These are phyloP conservation scores for Scytalidium sp. DNA, from an alignment of 2,329 filamentous ascomycete genomes.

Conservation along the genomic window DNA sequence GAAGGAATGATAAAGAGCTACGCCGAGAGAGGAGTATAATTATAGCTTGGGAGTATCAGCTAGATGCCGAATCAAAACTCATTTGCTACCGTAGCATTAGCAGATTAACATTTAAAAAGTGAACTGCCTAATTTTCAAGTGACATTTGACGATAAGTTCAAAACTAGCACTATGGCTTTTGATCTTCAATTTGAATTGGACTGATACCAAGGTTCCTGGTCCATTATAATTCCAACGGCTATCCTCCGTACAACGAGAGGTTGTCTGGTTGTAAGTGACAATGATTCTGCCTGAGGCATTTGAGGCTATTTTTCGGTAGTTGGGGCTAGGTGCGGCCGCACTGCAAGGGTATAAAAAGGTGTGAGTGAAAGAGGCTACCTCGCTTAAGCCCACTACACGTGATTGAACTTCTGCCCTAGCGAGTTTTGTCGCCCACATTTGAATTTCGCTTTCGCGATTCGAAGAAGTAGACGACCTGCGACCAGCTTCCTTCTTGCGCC, in stretches of 20 bases:
- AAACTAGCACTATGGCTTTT: too few species aligned
- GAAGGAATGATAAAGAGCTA: constrained; percentile 84
- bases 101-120: too few species aligned
- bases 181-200: too few species aligned
- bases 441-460: constrained; percentile 1
- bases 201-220: too few species aligned
- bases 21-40: constrained; percentile 51
- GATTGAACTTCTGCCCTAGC: background rate
- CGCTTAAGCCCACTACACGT: background rate
- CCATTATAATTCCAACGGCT: too few species aligned
- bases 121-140: background rate
- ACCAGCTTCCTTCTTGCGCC: constrained; percentile 10
- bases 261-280: too few species aligned
- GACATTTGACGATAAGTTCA: too few species aligned
- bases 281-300: constrained; percentile 2
- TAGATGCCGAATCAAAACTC: background rate
- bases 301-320: background rate
- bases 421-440: constrained; percentile 1
- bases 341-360: too few species aligned
- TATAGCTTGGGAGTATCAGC: background rate
- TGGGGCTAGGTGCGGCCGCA: background rate
- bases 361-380: background rate
- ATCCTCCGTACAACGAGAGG: too few species aligned
- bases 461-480: constrained; percentile 3
- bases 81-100: background rate